Percentiles rank a stretch among this genome's conserved stretches.
phyloP scores from a whole-genome alignment of 805 yeast species.

The Monosporozyma aquatica region DNA sequence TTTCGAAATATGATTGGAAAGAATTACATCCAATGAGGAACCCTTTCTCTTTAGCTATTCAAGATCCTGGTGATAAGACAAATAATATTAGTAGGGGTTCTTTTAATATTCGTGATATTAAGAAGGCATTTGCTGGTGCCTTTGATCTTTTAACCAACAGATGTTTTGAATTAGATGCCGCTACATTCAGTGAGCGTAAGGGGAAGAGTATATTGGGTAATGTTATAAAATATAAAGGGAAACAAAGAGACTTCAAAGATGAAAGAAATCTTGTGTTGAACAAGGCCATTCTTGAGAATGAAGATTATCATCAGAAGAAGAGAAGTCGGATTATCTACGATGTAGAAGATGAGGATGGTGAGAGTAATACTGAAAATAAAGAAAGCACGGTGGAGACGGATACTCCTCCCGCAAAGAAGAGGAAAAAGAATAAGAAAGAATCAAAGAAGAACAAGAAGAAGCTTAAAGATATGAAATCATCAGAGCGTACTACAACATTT shows the following conservation, averaged over 20 bases:
- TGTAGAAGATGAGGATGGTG: slow-evolving; percentile 13
- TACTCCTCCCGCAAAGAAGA: slow-evolving; percentile 12
- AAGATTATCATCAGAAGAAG: slow-evolving; percentile 22
- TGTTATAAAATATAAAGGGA: slow-evolving; percentile 66
- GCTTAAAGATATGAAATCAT: not conserved
- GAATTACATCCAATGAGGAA: slow-evolving; percentile 42
- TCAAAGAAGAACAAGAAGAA: slow-evolving; percentile 13
- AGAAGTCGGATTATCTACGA: slow-evolving; percentile 22
- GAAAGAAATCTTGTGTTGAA: slow-evolving; percentile 57
- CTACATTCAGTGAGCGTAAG: slow-evolving; percentile 55
- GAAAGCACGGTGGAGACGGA: slow-evolving; percentile 8
- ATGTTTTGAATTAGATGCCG: slow-evolving; percentile 62
- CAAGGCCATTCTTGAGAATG: slow-evolving; percentile 40
- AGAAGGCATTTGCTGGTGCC: slow-evolving; percentile 84
- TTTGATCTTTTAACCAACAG: slow-evolving; percentile 64
- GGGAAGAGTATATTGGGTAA: slow-evolving; percentile 74
- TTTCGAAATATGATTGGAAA: slow-evolving; percentile 47
- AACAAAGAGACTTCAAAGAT: slow-evolving; percentile 66
- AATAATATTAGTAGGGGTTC: slow-evolving; percentile 84
- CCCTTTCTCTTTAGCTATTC: slow-evolving; percentile 62
- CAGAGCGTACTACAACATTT: not conserved
- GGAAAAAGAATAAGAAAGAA: slow-evolving; percentile 8
- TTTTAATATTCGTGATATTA: slow-evolving; percentile 67
- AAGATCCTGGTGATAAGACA: slow-evolving; percentile 78
- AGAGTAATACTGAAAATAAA: slow-evolving; percentile 12